phyloP scores from a whole-genome alignment of 345 rosid genomes.

The Salix viminalis region DNA sequence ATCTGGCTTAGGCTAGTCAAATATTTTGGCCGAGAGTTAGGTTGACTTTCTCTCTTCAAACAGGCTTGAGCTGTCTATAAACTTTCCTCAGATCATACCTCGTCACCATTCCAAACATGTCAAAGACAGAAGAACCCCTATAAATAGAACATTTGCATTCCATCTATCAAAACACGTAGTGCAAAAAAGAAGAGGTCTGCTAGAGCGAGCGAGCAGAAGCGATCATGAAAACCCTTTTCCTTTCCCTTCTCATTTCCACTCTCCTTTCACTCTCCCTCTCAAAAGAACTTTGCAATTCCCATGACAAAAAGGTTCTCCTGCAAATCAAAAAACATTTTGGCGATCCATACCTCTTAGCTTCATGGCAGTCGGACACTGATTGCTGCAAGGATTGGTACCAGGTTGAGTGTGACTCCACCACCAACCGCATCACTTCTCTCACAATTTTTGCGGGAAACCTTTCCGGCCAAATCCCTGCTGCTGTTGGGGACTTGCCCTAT shows the following conservation, averaged over 20 bases:
- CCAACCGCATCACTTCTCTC: slow-evolving; percentile 56
- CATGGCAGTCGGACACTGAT: slow-evolving; percentile 61
- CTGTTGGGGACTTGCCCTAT: slow-evolving; percentile 59
- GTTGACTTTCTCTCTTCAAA: background rate
- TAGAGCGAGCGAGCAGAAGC: background rate
- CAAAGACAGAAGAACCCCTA: background rate
- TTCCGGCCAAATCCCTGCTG: slow-evolving; percentile 53
- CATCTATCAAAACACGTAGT: background rate
- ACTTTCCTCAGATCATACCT: background rate
- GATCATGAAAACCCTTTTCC: slow-evolving; percentile 16
- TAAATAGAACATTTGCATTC: background rate
- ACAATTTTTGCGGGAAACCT: slow-evolving; percentile 50
- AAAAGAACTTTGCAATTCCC: slow-evolving; percentile 42
- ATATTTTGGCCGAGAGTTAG: background rate
- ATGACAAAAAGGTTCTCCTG: slow-evolving; percentile 63
- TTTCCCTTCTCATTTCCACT: slow-evolving; percentile 25
- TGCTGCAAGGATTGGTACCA: slow-evolving; percentile 66
- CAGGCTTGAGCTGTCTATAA: background rate
- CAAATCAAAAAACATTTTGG: slow-evolving; percentile 51
- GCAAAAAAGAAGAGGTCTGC: background rate
- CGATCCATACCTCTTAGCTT: slow-evolving; percentile 63
- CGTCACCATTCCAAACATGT: background rate
- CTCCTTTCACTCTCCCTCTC: slow-evolving; percentile 31
- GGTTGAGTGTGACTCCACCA: slow-evolving; percentile 54
- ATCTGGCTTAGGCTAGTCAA: background rate